A percentile compares a stretch with the other conserved stretches of the same genome.
Conservation (phyloP, 441 rosid species). For the Eruca vesicaria region DNA sequence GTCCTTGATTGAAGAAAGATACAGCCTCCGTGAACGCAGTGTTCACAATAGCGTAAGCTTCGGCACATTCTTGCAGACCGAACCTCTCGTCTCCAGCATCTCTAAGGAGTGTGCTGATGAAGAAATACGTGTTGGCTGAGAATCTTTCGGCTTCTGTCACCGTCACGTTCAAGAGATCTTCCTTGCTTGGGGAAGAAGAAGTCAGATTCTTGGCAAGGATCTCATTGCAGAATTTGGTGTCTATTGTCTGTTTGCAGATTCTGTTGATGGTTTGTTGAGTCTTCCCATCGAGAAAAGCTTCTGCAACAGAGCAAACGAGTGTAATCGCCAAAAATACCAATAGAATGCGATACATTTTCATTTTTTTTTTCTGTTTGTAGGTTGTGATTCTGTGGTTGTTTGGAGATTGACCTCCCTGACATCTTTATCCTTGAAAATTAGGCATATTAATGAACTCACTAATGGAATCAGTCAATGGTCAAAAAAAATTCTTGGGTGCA, state of each 20-base stretch:
- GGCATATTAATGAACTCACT: not conserved
- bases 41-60: conserved; percentile 22
- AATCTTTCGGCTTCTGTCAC: conserved; percentile 13
- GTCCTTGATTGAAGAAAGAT: not conserved
- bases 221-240: not conserved
- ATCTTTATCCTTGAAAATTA: not conserved
- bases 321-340: not conserved
- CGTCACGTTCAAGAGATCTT: conserved; percentile 30
- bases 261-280: not conserved
- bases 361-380: not conserved
- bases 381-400: conserved; percentile 9
- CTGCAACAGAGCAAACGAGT: conserved; percentile 4
- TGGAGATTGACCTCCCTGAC: not conserved
- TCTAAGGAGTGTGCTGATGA: conserved; percentile 29
- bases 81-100: conserved; percentile 29
- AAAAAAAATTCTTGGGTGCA: not conserved
- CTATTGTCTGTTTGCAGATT: conserved; percentile 28
- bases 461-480: conserved; percentile 23
- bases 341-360: conserved; percentile 11
- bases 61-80: conserved; percentile 26
- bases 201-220: not conserved
- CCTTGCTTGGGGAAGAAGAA: conserved; percentile 10
- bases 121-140: conserved; percentile 19
- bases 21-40: not conserved
- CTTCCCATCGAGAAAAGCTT: not conserved